Conservation (phyloP, 1,284 basidiomycete genomes). For the Earliella scabrosa region DNA sequence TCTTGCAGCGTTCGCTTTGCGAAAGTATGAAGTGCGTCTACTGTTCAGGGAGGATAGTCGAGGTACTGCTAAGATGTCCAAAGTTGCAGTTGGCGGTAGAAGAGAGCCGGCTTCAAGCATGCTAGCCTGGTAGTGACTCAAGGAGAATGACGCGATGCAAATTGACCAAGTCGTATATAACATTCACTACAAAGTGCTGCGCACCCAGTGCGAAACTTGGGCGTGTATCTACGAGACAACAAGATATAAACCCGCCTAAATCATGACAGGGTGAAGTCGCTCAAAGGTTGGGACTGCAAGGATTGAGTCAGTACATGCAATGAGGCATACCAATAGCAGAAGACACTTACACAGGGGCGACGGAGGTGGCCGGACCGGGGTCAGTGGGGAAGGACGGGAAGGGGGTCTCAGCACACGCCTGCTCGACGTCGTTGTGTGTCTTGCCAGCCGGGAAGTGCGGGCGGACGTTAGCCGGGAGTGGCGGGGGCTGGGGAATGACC, state of each 20-base stretch:
- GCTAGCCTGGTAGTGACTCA: too few relatives aligned
- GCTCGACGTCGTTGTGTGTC: not conserved
- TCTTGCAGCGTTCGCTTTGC: too few relatives aligned
- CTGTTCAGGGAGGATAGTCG: too few relatives aligned
- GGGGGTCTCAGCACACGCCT: conserved; percentile 1
- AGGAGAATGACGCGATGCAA: too few relatives aligned
- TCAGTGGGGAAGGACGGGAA: conserved; percentile 1
- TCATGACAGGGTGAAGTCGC: not conserved
- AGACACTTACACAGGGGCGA: not conserved
- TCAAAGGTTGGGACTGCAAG: not conserved
- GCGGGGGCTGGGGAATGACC: conserved; percentile 28
- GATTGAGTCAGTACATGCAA: not conserved
- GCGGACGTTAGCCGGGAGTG: not conserved
- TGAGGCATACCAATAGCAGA: too few relatives aligned
- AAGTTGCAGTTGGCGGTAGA: too few relatives aligned
- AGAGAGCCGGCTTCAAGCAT: too few relatives aligned
- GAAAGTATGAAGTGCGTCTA: too few relatives aligned
- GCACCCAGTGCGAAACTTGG: not conserved
- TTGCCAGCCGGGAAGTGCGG: conserved; percentile 9
- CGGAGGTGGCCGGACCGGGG: not conserved
- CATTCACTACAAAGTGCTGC: too few relatives aligned
- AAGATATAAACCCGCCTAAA: too few relatives aligned
- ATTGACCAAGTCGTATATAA: too few relatives aligned
- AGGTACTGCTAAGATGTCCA: too few relatives aligned
- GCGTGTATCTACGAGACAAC: not conserved